Evolutionary conservation across 2,329 filamentous ascomycete genomes (phyloP).

Genomic region (Trichoderma atrobrunneum): DNA sequence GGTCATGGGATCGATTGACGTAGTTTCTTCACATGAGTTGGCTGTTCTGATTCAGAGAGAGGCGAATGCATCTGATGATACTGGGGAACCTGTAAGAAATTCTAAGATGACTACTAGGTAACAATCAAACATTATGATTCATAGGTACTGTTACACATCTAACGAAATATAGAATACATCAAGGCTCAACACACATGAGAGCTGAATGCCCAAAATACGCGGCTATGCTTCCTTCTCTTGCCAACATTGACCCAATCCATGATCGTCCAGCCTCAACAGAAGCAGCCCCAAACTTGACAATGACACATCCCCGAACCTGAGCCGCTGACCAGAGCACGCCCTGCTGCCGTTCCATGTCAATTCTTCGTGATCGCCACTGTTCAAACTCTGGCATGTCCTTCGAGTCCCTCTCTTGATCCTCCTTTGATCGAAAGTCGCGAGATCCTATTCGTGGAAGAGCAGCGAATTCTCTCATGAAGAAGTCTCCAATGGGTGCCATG

Average conservation of each 20-base stretch:
- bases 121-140: neutral
- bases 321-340: conserved; percentile 80
- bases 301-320: conserved; percentile 73
- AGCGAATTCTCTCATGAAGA: conserved; percentile 77
- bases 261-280: conserved; percentile 76
- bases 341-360: conserved; percentile 55
- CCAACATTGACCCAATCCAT: conserved; percentile 76
- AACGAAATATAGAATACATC: neutral
- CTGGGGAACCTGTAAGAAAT: neutral
- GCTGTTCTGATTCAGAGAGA: neutral
- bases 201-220: conserved; percentile 76
- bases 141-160: neutral
- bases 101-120: neutral
- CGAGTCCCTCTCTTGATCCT: conserved; percentile 42
- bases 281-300: conserved; percentile 85
- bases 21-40: neutral
- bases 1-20: neutral
- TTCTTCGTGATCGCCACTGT: conserved; percentile 53
- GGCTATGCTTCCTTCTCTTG: conserved; percentile 69
- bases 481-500: conserved; percentile 63
- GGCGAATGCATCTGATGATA: neutral
- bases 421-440: conserved; percentile 66
- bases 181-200: conserved; percentile 66
- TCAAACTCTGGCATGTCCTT: conserved; percentile 42
- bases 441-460: conserved; percentile 77